phyloP scores from a whole-genome alignment of 495 filamentous ascomycete genomes.

The Daldinia vernicosa region DNA sequence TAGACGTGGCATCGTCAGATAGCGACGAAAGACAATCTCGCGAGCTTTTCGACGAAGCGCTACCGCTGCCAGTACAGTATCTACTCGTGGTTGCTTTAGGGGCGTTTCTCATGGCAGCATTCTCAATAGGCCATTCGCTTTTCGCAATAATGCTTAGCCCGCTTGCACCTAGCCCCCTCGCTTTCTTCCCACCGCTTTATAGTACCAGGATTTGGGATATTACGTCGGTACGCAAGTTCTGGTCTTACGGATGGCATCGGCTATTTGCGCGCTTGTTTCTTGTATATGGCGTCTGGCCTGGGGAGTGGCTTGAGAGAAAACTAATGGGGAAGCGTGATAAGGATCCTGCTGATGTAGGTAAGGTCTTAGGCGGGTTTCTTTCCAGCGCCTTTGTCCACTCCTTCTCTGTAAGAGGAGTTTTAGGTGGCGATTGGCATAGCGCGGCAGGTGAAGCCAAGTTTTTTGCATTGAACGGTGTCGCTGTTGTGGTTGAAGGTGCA shows the following conservation, averaged over 20 bases:
- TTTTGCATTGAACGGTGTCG: constrained; percentile 35
- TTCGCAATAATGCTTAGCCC: constrained; percentile 26
- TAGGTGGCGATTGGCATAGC: constrained; percentile 29
- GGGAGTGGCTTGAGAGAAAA: constrained; percentile 33
- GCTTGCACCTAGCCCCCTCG: constrained; percentile 30
- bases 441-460: constrained; percentile 30
- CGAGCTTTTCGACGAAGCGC: constrained; percentile 23
- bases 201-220: constrained; percentile 29
- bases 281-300: constrained; percentile 39
- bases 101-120: constrained; percentile 35
- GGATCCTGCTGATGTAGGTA: constrained; percentile 33
- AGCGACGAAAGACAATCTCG: constrained; percentile 4
- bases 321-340: constrained; percentile 11
- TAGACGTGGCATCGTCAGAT: not conserved
- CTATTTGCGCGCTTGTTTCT: constrained; percentile 36
- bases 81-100: constrained; percentile 31
- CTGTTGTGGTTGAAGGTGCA: constrained; percentile 30
- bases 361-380: constrained; percentile 31
- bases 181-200: constrained; percentile 36
- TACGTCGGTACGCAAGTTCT: constrained; percentile 25
- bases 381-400: constrained; percentile 34
- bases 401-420: constrained; percentile 29
- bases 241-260: constrained; percentile 37
- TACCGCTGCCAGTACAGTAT: constrained; percentile 7
- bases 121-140: constrained; percentile 33